phyloP scores from a whole-genome alignment of 352 stramenopile species.

The Stramenopiles sp. region DNA sequence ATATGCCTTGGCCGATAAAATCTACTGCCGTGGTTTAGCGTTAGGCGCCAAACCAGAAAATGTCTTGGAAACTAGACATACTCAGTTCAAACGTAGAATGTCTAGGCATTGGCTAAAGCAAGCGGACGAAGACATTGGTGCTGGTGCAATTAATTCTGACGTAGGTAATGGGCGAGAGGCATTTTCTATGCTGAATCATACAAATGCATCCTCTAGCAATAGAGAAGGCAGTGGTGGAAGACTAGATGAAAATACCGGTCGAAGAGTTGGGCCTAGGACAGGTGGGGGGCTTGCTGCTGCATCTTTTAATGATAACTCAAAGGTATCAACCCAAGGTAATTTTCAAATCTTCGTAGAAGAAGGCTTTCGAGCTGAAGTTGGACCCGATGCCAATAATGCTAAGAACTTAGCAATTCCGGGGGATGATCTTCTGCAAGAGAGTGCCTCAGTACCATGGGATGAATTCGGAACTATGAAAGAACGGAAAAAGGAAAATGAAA shows the following conservation, averaged over 20 bases:
- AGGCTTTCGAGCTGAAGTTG: neutral
- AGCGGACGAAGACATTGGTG: neutral
- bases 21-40: neutral
- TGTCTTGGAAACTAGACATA: neutral
- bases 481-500: neutral
- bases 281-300: neutral
- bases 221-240: neutral
- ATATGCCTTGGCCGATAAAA: constrained; percentile 15
- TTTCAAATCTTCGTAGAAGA: neutral
- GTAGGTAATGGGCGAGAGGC: neutral
- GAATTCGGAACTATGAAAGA: neutral
- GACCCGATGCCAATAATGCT: neutral
- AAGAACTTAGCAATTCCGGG: neutral
- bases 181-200: neutral
- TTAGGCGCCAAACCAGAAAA: neutral
- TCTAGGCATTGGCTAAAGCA: neutral
- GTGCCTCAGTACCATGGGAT: neutral
- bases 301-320: neutral
- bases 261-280: neutral
- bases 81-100: neutral
- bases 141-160: neutral
- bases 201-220: neutral
- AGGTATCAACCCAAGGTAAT: neutral
- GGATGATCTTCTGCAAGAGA: neutral
- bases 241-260: neutral